A percentile compares a stretch with the other conserved stretches of the same genome.
Evolutionary conservation across 2,329 filamentous ascomycete species (phyloP).

Genomic region (Drechmeria coniospora): DNA sequence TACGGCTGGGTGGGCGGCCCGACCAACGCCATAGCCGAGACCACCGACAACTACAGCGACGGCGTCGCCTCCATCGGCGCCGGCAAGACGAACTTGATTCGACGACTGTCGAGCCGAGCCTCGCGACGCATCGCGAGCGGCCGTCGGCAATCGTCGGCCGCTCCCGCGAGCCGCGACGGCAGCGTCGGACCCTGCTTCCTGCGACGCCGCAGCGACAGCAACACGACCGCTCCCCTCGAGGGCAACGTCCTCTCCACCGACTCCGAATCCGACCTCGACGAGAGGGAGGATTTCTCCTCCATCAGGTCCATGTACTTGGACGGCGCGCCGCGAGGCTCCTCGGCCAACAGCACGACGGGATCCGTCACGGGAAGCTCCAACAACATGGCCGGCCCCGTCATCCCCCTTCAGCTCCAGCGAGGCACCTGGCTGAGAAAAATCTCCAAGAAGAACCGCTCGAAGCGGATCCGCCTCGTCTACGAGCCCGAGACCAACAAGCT

Average conservation of each 20-base stretch:
- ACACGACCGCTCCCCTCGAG: slow-evolving; percentile 47
- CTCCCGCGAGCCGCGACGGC: slow-evolving; percentile 64
- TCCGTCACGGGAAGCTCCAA: slow-evolving; percentile 29
- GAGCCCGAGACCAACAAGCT: slow-evolving; percentile 77
- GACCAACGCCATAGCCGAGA: slow-evolving; percentile 37
- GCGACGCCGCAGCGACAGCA: slow-evolving; percentile 79
- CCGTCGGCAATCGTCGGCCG: slow-evolving; percentile 63
- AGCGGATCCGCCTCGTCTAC: slow-evolving; percentile 55
- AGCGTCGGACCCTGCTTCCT: slow-evolving; percentile 83
- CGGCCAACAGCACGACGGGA: slow-evolving; percentile 29
- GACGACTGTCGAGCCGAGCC: slow-evolving; percentile 70
- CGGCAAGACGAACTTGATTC: slow-evolving; percentile 45
- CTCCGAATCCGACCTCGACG: slow-evolving; percentile 43
- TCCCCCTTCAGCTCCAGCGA: slow-evolving; percentile 60
- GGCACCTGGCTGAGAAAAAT: slow-evolving; percentile 71
- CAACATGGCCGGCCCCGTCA: slow-evolving; percentile 49
- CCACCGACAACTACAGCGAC: slow-evolving; percentile 11
- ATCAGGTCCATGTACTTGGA: slow-evolving; percentile 26
- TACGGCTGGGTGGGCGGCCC: slow-evolving; percentile 39
- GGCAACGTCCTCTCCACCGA: slow-evolving; percentile 26
- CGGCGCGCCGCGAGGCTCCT: slow-evolving; percentile 28
- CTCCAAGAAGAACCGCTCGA: slow-evolving; percentile 64
- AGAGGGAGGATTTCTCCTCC: slow-evolving; percentile 26
- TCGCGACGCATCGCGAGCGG: slow-evolving; percentile 48
- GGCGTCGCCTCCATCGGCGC: slow-evolving; percentile 2